Base-by-base conservation (phyloP, 1,284 basidiomycete species). In the Irpex sp. region DNA sequence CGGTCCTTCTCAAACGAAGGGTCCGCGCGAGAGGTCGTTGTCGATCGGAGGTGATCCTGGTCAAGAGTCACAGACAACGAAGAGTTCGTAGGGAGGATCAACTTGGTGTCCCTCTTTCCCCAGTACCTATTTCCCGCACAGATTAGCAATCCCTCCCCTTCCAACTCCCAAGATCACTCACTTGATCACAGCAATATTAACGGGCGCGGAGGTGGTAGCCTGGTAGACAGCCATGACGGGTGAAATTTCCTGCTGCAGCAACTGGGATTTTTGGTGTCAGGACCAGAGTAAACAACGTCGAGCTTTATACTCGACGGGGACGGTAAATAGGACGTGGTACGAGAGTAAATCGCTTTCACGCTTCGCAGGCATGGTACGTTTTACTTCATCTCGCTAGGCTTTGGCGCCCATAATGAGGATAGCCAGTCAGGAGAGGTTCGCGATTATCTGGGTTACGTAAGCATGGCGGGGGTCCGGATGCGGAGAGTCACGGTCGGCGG, bases 131-230 rank as follows among this genome's bases (percentile, higher is more conserved):
- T 65, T 44, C 52, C 64, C 71, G 44, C 62, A 67, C 66, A 57
- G 68, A 69, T 57, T 62, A 37, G 40, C 49, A 34, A 21, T 34
- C 21, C 26, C 26, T n/a, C 54, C 59, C 15, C 57, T 49, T 38
- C 57, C 34, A 36, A 64, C 3, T 11, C 19, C 26, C 34, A 62
- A 55, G 56, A 19, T 63, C 62, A 73, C 86, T 72, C 67, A 95
- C 94, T 98, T 98, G 81, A 97, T 96, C 75, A 92, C 93, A 34
- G 96, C 96, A 72, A 98, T 97, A 79, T 98, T 98, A 68, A 97
- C 95, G 2, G 96, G 96, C 0, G 96, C 96, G 64, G 94, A 92
- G 9, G 89, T 89, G 19, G 96, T 98, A 5, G 94, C 95, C 81
- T 94, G 88, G 80, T 88, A 88, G 70, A 91, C 71, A 62, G 85